Evolutionary conservation across 371 early-diverging fungal species (phyloP), one percentile per base, ranked within the genome.

Genomic region (Blakeslea trispora): DNA sequence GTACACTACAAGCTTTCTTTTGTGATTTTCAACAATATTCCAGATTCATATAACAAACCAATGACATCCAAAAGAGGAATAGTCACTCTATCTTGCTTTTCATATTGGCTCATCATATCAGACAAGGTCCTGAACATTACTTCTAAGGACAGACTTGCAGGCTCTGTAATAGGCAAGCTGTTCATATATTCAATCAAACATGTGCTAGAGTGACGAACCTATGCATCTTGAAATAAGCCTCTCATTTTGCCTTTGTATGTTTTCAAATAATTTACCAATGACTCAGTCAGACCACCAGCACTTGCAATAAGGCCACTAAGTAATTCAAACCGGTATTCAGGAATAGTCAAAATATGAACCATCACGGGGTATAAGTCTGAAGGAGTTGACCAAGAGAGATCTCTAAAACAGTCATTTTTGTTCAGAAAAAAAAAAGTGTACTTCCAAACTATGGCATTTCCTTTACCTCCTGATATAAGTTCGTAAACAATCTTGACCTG

Each of bases 271-370:
- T 64, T 68, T 70, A 90, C 92, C 63, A 92, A 62, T 31, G 90
- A 84, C 64, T 92, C 94, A 2, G 91, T 85, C 47, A 91, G 57
- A 6, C 92, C 92, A 46, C 92, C 92, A 13, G 92, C 89, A 67
- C 87, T 87, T 18, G 90, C 66, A 24, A 91, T 77, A 9, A 91
- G 60, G 0, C 94, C 94, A 21, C 77, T 58, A 45, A 93, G 54
- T 18, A 90, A 54, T 15, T 81, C 79, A n/a, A 68, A 51, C 5
- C 91, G 71, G 57, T 86, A 89, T 55, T 66, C 81, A 3, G 79
- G 68, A 5, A 85, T 45, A 13, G 53, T 49, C 28, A 93, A 63
- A 10, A 89, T 50, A 39, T 72, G 69, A 0, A 84, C 81, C 70
- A 92, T 79, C 1, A 69, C 66, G 5, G 87, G 81, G 58, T 84